phyloP scores from a whole-genome alignment of 1,284 basidiomycete genomes.

The Pterulicium gracile region DNA sequence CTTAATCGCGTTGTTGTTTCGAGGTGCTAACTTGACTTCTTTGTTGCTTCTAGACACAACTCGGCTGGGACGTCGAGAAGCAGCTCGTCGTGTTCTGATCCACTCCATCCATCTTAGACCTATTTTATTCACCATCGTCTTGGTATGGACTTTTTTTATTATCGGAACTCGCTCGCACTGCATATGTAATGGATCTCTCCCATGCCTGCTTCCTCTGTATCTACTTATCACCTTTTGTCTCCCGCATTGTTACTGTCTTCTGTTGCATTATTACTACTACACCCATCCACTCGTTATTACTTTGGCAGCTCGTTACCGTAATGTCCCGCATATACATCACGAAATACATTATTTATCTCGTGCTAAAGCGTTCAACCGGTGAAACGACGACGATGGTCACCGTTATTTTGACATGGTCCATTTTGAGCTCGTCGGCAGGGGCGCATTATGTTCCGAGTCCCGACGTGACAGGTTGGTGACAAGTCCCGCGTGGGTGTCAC shows the following conservation, averaged over 20 bases:
- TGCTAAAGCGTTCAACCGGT: too few relatives aligned
- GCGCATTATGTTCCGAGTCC: too few relatives aligned
- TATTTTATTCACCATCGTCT: neutral
- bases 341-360: too few relatives aligned
- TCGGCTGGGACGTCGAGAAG: constrained; percentile 17
- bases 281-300: neutral
- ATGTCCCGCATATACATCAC: too few relatives aligned
- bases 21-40: neutral
- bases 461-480: too few relatives aligned
- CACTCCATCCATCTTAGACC: neutral
- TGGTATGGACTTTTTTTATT: neutral
- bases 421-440: too few relatives aligned
- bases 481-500: too few relatives aligned
- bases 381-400: too few relatives aligned
- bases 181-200: neutral
- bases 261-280: too few relatives aligned
- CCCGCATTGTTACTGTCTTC: too few relatives aligned
- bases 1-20: neutral
- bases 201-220: neutral
- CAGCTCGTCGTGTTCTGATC: constrained; percentile 17
- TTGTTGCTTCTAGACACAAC: neutral
- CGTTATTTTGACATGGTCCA: too few relatives aligned
- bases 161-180: neutral
- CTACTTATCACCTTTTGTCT: neutral
- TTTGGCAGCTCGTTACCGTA: too few relatives aligned